These are phyloP conservation scores for Carnegiea gigantea DNA, from an alignment of 179 eudicot genomes.

Conservation along the genomic window DNA sequence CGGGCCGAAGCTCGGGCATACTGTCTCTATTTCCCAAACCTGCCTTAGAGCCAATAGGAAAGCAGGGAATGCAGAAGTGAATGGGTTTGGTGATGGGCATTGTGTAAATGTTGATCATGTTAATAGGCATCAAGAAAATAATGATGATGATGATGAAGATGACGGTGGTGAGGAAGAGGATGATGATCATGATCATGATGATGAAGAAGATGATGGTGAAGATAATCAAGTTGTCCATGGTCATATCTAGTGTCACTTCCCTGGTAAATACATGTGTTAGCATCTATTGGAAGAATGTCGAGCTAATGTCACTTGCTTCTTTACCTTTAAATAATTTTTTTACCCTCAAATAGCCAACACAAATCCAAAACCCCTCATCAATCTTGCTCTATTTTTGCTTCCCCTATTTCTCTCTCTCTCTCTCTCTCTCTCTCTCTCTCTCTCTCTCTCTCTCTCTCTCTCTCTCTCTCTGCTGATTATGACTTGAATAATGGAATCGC, in stretches of 20 bases:
- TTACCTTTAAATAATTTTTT: too few relatives aligned
- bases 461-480: too few relatives aligned
- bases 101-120: neutral
- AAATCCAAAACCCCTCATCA: too few relatives aligned
- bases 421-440: too few relatives aligned
- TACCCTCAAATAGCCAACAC: too few relatives aligned
- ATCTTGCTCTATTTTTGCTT: too few relatives aligned
- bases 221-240: constrained; percentile 38
- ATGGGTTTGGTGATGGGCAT: neutral
- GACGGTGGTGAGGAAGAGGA: neutral
- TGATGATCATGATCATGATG: neutral
- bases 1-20: constrained; percentile 46
- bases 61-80: neutral
- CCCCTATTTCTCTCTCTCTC: too few relatives aligned
- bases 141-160: neutral
- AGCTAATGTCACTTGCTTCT: too few relatives aligned
- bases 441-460: too few relatives aligned
- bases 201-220: constrained; percentile 22
- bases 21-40: constrained; percentile 40
- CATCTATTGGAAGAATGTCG: too few relatives aligned
- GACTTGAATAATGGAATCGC: too few relatives aligned
- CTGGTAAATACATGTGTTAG: constrained; percentile 1
- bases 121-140: neutral
- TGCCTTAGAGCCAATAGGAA: constrained; percentile 9
- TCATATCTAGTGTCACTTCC: constrained; percentile 23